Conservation (phyloP, 148 eudicot species). For the Silene uniflora region DNA sequence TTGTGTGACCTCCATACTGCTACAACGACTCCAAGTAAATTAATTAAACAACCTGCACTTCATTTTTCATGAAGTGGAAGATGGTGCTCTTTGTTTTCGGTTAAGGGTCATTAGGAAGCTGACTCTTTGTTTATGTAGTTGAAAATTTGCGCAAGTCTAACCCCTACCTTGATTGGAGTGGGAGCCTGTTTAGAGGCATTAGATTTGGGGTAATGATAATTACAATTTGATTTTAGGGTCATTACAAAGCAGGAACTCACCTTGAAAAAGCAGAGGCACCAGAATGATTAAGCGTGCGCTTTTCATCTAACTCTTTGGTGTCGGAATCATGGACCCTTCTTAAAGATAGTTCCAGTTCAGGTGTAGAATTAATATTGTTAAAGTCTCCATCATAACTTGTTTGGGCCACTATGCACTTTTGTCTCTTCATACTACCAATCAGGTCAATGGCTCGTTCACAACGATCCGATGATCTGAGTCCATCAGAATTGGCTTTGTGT, state of each 20-base stretch:
- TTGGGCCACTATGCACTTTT: conserved; percentile 10
- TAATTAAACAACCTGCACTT: background rate
- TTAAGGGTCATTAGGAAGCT: background rate
- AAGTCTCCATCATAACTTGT: conserved; percentile 22
- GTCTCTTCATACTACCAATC: conserved; percentile 44
- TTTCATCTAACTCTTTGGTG: conserved; percentile 27
- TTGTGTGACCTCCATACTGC: too few relatives aligned
- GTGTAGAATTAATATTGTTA: conserved; percentile 24
- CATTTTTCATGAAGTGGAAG: background rate
- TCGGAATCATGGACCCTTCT: conserved; percentile 29
- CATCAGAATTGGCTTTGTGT: conserved; percentile 10
- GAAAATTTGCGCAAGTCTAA: background rate
- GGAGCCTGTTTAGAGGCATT: background rate
- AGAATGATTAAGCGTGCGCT: conserved; percentile 31
- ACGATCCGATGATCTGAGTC: conserved; percentile 21
- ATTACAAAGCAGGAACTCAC: conserved; percentile 28
- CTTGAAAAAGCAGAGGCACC: conserved; percentile 41
- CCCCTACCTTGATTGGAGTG: background rate
- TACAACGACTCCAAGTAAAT: too few relatives aligned
- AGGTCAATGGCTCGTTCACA: conserved; percentile 41
- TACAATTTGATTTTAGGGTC: background rate
- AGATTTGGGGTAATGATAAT: background rate
- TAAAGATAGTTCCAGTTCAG: conserved; percentile 40
- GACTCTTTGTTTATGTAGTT: background rate
- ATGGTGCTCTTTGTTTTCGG: background rate